Base-by-base conservation (phyloP, 2,329 filamentous ascomycete genomes). In the Aspergillus terreus region DNA sequence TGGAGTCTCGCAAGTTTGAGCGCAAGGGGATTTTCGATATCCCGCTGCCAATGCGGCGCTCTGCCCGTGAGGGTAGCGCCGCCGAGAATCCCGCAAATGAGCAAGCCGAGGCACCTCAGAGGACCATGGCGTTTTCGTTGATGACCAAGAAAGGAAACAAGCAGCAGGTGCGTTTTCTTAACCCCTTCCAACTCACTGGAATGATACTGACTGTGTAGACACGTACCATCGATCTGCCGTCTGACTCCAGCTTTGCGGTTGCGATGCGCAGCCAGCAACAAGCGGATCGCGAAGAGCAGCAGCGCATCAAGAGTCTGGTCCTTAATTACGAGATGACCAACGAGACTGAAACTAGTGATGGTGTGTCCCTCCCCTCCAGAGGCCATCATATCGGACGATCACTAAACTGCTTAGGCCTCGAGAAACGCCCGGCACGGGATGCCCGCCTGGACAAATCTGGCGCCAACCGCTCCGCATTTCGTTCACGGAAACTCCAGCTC, bases 231-330 rank as follows among this genome's bases (percentile, higher is more conserved):
- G 91, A 94, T 63, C 78, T 97, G 44, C 78, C 78, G 4, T 85
- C 92, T 2, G 89, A 99, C 69, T 97, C 94, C 0, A 92, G 85
- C 46, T 96, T 99, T 73, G 94, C 94, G 5, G 82, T 97, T 58
- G 94, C 94, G 41, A 94, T 99, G 91, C 94, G 90, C 69, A 91
- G 83, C 54, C 92, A 97, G 74, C 92, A 96, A 68, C 88, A 95
- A 72, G 92, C 91, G 2, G 92, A 97, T 69, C 87, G 88, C 48
- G 94, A 96, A 67, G 95, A 99, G 71, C 92, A 99, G 71, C 91
- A 96, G 71, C 88, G 94, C 56, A 99, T 99, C 82, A 99, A 99
- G 77, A 96, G 90, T 65, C 80, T 99, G 43, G 94, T 99, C 49
- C 78, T 99, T 61, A 97, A 96, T 72, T 95, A 96, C 67, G 94